A percentile compares a stretch with the other conserved stretches of the same genome.
Evolutionary conservation across 495 filamentous ascomycete genomes (phyloP).

Genomic region (Penicillium pulvis): DNA sequence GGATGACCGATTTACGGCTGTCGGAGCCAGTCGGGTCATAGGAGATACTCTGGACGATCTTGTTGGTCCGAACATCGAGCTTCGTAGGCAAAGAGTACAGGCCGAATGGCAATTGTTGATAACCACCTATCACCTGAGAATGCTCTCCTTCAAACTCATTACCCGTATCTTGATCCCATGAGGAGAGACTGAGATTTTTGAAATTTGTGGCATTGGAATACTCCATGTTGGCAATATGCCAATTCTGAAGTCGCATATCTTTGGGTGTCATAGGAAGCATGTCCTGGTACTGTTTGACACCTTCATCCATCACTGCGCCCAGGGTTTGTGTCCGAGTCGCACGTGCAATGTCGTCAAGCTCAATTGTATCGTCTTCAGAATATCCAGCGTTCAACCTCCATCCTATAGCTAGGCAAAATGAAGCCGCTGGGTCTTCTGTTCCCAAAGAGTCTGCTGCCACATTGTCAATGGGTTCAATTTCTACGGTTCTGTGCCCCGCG

Average conservation of each 20-base stretch:
- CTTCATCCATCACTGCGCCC: constrained; percentile 86
- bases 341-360: constrained; percentile 66
- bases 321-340: constrained; percentile 68
- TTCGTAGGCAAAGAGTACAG: constrained; percentile 72
- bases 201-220: constrained; percentile 94
- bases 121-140: constrained; percentile 88
- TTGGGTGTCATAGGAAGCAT: constrained; percentile 81
- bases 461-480: constrained; percentile 36
- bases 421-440: constrained; percentile 64
- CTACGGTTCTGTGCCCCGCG: constrained; percentile 47
- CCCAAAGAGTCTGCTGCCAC: constrained; percentile 58
- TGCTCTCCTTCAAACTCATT: constrained; percentile 97
- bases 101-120: constrained; percentile 84
- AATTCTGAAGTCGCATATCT: constrained; percentile 90
- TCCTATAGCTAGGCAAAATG: constrained; percentile 74
- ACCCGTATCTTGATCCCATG: constrained; percentile 95
- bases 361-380: constrained; percentile 64
- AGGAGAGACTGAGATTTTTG: constrained; percentile 79
- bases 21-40: constrained; percentile 54
- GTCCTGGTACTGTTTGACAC: constrained; percentile 80
- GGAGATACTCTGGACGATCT: constrained; percentile 66
- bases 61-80: constrained; percentile 76
- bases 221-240: constrained; percentile 97
- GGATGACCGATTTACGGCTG: constrained; percentile 57
- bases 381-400: constrained; percentile 74